Conservation (phyloP, 371 early-diverging fungal genomes). For the Haplosporangium sp. region DNA sequence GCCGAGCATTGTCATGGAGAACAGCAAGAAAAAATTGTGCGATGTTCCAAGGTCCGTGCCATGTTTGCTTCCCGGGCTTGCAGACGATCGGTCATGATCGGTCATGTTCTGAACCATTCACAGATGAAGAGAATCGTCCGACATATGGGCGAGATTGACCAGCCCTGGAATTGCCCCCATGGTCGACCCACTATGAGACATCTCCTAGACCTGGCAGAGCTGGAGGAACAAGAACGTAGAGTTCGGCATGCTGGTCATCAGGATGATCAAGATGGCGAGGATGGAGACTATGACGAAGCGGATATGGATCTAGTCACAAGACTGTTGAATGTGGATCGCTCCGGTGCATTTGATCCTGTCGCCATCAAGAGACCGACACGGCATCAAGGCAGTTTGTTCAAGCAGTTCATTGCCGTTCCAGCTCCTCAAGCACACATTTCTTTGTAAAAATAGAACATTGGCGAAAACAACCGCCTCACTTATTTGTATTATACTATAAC, state of each 20-base stretch:
- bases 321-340: neutral
- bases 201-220: conserved; percentile 62
- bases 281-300: neutral
- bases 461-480: no score
- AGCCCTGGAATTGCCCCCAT: conserved; percentile 99
- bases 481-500: no score
- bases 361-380: conserved; percentile 35
- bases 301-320: neutral
- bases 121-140: conserved; percentile 83
- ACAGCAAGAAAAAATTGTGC: conserved; percentile 63
- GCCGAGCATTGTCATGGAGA: neutral
- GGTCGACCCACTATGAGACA: conserved; percentile 97
- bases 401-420: conserved; percentile 33
- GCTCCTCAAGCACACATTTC: neutral
- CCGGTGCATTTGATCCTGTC: conserved; percentile 28
- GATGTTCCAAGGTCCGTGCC: conserved; percentile 70
- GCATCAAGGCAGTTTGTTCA: conserved; percentile 40
- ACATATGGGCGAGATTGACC: conserved; percentile 84
- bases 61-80: conserved; percentile 87
- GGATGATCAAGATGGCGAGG: conserved; percentile 1
- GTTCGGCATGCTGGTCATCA: conserved; percentile 1
- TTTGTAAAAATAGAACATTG: neutral
- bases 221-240: conserved; percentile 37
- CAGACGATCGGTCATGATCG: conserved; percentile 83
- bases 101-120: conserved; percentile 71